A percentile compares a stretch with the other conserved stretches of the same genome.
Conservation (phyloP, 2,329 filamentous ascomycete species). For the Fusarium keratoplasticum region DNA sequence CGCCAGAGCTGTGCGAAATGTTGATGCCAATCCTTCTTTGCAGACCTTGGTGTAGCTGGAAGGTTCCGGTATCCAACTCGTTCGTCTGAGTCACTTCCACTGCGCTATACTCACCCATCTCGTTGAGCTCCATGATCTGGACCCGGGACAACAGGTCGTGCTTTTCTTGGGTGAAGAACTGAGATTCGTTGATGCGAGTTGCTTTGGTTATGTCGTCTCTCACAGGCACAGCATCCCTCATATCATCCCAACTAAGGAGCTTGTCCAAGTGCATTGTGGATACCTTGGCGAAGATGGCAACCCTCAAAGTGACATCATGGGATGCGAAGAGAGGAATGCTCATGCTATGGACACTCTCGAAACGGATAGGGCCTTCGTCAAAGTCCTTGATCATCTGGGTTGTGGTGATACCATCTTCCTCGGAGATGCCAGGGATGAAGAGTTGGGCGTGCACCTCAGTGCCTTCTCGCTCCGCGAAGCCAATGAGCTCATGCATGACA, state of each 20-base stretch:
- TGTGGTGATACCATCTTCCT: slow-evolving; percentile 91
- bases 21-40: slow-evolving; percentile 90
- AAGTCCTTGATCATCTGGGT: slow-evolving; percentile 96
- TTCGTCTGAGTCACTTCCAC: slow-evolving; percentile 91
- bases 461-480: slow-evolving; percentile 95
- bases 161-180: slow-evolving; percentile 93
- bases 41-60: slow-evolving; percentile 94
- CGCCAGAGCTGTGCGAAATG: slow-evolving; percentile 90
- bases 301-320: slow-evolving; percentile 79
- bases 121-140: slow-evolving; percentile 91
- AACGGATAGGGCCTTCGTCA: slow-evolving; percentile 90
- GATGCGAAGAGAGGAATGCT: slow-evolving; percentile 82
- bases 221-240: slow-evolving; percentile 79
- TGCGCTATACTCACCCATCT: slow-evolving; percentile 89
- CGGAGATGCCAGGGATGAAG: slow-evolving; percentile 92
- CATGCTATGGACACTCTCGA: slow-evolving; percentile 99
- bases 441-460: slow-evolving; percentile 96
- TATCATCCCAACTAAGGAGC: slow-evolving; percentile 97
- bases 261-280: slow-evolving; percentile 96
- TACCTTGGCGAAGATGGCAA: slow-evolving; percentile 92
- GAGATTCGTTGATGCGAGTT: slow-evolving; percentile 85
- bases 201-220: slow-evolving; percentile 66
- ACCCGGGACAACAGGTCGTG: slow-evolving; percentile 91
- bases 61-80: slow-evolving; percentile 87
- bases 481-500: slow-evolving; percentile 95